phyloP scores from a whole-genome alignment of 1,139 yeast species.

The Yamadazyma triangularis region DNA sequence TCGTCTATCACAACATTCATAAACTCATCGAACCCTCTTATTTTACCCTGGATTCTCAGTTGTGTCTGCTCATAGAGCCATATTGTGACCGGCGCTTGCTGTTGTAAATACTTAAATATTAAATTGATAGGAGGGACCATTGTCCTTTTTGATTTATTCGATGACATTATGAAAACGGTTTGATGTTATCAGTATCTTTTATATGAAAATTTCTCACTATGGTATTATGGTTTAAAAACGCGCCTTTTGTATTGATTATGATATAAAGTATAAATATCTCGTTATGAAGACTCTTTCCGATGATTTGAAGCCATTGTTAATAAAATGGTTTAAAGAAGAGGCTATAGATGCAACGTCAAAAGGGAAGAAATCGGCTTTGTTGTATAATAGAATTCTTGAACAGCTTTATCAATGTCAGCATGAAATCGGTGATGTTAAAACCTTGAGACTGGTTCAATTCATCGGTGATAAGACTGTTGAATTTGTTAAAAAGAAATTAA shows the following conservation, averaged over 20 bases:
- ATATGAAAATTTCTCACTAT: no score
- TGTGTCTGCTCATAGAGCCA: conserved; percentile 89
- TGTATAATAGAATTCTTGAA: conserved; percentile 47
- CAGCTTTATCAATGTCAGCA: conserved; percentile 39
- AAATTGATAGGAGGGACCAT: conserved; percentile 78
- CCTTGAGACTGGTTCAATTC: conserved; percentile 47
- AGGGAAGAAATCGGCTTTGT: conserved; percentile 39
- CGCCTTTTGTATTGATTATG: no score
- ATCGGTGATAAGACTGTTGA: conserved; percentile 63
- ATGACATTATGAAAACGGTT: conserved; percentile 3
- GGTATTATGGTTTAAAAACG: no score
- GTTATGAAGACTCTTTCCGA: no score
- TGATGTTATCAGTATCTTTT: no score
- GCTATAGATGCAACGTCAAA: conserved; percentile 35
- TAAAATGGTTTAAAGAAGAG: conserved; percentile 51
- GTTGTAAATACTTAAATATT: conserved; percentile 81
- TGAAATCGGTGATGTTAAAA: conserved; percentile 44
- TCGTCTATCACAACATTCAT: conserved; percentile 95
- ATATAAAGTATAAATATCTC: no score
- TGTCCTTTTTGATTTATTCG: conserved; percentile 17
- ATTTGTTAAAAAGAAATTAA: conserved; percentile 36
- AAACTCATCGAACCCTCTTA: conserved; percentile 93
- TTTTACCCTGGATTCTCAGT: conserved; percentile 74
- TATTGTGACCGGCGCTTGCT: conserved; percentile 70
- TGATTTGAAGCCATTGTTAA: conserved; percentile 25